Evolutionary conservation across 2,329 filamentous ascomycete species (phyloP), one percentile per base, ranked within the genome.

Genomic region (Tympanopsis confertula): DNA sequence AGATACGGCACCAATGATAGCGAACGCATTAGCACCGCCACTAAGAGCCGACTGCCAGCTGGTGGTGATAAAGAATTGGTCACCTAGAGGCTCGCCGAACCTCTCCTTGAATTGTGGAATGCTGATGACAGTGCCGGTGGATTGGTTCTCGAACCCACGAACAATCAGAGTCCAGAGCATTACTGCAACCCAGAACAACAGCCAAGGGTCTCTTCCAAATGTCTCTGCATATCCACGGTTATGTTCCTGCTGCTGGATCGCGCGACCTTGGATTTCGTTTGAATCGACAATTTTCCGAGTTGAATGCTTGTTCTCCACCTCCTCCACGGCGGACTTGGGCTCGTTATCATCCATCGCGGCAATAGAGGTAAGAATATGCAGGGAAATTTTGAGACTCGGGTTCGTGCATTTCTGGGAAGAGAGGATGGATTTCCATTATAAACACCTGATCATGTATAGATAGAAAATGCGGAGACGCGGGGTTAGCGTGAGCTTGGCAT

Each of bases 121-220:
- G 33, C 42, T 43, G 22, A 44, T 37, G 33, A 46, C 30, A 29
- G 39, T 38, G 3, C 51, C 47, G 1, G 51, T 50, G 0, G 51
- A 44, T 18, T 47, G 46, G 35, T 41, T 47, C 33, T 53, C 50
- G 35, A 53, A 53, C 2, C 50, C 50, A 4, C 50, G 50, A 2
- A 53, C 49, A 14, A 52, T 49, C 5, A 53, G 36, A 1, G 50
- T 53, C 50, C 49, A 53, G 4, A 53, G 47, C 51, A 53, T 53
- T 3, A 52, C 48, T 2, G 45, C 50, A 2, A 51, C 50, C 51
- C 50, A 54, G 20, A 54, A 44, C 1, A 54, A 41, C 13, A 54
- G 50, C 41, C 47, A 45, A 14, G 51, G 51, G 18, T 54, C 51
- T 3, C 45, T 44, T 4, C 47, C 48, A 0, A 54, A 39, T 2